These are phyloP conservation scores for Ziziphus jujuba DNA, from an alignment of 306 rosid species.

Conservation along the genomic window DNA sequence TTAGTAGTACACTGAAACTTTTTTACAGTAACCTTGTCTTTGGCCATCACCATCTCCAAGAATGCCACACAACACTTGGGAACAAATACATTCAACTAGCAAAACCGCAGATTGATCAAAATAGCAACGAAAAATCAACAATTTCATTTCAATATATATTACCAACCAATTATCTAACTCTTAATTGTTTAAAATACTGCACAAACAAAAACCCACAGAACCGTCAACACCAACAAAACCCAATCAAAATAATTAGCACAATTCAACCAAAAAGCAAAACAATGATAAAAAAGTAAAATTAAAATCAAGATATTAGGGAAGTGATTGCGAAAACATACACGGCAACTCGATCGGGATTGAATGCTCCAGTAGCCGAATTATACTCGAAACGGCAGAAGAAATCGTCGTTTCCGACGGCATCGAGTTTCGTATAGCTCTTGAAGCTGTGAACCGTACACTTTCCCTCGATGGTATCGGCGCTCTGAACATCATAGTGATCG, in stretches of 20 bases:
- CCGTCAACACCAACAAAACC: too few relatives aligned
- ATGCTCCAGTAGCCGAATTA: constrained; percentile 87
- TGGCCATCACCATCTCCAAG: too few relatives aligned
- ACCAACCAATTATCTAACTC: background rate
- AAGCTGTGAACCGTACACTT: constrained; percentile 94
- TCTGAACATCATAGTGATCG: constrained; percentile 87
- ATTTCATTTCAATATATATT: background rate
- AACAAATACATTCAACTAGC: background rate
- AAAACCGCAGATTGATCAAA: background rate
- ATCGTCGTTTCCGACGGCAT: constrained; percentile 94
- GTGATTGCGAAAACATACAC: constrained; percentile 55
- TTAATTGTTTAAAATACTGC: background rate
- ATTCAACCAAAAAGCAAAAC: background rate
- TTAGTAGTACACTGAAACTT: too few relatives aligned
- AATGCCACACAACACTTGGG: too few relatives aligned
- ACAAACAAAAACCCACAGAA: background rate
- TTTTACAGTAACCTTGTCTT: too few relatives aligned
- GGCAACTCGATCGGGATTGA: constrained; percentile 95
- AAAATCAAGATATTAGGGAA: background rate
- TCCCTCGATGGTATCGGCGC: constrained; percentile 86
- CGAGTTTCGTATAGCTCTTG: constrained; percentile 91
- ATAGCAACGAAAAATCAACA: background rate
- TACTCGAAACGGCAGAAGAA: constrained; percentile 99
- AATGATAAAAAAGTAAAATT: background rate
- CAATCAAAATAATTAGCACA: background rate